Conservation (phyloP, 2,329 filamentous ascomycete species). For the Aspergillus tubingensis region DNA sequence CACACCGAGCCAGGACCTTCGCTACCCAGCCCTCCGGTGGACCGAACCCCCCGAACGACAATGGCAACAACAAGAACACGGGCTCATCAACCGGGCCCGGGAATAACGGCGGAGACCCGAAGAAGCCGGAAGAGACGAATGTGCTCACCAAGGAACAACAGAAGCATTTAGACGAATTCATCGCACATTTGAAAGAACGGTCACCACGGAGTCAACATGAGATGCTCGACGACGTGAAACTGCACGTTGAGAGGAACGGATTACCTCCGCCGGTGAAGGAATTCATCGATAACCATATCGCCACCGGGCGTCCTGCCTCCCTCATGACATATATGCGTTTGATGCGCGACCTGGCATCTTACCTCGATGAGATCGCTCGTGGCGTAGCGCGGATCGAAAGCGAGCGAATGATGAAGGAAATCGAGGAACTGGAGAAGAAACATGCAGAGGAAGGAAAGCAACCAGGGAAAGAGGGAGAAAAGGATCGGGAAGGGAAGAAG, state of each 20-base stretch:
- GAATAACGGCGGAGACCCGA: conserved; percentile 47
- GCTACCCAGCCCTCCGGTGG: conserved; percentile 47
- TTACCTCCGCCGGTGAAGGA: conserved; percentile 69
- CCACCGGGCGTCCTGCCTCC: conserved; percentile 48
- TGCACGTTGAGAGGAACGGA: conserved; percentile 66
- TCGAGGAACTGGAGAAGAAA: conserved; percentile 9
- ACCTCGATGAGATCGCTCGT: conserved; percentile 54
- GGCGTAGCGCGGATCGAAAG: conserved; percentile 29
- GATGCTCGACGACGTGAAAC: conserved; percentile 61
- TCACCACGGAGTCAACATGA: conserved; percentile 65
- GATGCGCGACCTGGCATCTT: conserved; percentile 57
- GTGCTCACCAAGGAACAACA: conserved; percentile 58
- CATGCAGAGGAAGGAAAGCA: conserved; percentile 14
- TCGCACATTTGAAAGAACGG: conserved; percentile 58
- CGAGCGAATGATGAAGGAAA: conserved; percentile 25
- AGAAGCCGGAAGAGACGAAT: conserved; percentile 40
- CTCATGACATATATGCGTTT: conserved; percentile 63
- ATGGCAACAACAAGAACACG: conserved; percentile 24
- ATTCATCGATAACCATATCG: conserved; percentile 59
- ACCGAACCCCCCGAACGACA: conserved; percentile 46
- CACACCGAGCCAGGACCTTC: conserved; percentile 42
- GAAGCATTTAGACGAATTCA: conserved; percentile 59
- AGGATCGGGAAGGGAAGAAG: conserved; percentile 17
- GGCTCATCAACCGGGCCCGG: conserved; percentile 38
- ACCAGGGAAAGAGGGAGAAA: conserved; percentile 22